Base-by-base conservation (phyloP, 352 stramenopile genomes). In the Pythium rishiriense region DNA sequence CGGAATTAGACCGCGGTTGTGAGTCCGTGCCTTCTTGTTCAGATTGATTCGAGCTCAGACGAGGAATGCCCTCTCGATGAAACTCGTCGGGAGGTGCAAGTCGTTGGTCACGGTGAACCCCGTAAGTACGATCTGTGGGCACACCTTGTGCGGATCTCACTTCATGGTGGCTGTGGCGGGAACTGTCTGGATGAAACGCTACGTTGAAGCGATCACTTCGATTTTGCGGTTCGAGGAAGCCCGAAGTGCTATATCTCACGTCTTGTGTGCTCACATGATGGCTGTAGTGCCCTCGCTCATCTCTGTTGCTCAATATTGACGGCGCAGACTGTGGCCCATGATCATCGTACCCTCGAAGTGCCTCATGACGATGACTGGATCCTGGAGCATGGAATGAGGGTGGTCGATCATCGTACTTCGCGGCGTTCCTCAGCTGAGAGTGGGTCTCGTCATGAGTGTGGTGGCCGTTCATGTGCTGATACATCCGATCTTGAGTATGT, bases 401-500 rank as follows among this genome's bases (percentile, higher is more conserved):
- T 47, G 15, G 2, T 28, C 42, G 42, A 25, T 49, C 42, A 49
- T 28, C 42, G n/a, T 49, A 9, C n/a, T 28, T 14, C 15, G 42
- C 10, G 9, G 45, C 45, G 22, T 52, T 35, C 24, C 2, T 25
- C 45, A 25, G n/a, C 25, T 49, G 22, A 9, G 17, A 39, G 2
- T 5, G 14, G 5, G 15, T 3, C 17, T 58, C 35, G 11, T 58
- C 4, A 29, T 37, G 24, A 5, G n/a, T 2, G 5, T 42, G 39
- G 2, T 31, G 24, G 1, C 4, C 17, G 1, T 2, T 19, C 19
- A 19, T 6, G 4, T 53, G 33, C 25, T 47, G n/a, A 35, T 26
- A 39, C 1, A 10, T 1, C 11, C 33, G 33, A 0, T 63, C 70
- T 8, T 72, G 53, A 3, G 37, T 29, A 15, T 45, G 15, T 49